phyloP scores from a whole-genome alignment of 2,329 filamentous ascomycete genomes.

The Xylaria arbuscula region DNA sequence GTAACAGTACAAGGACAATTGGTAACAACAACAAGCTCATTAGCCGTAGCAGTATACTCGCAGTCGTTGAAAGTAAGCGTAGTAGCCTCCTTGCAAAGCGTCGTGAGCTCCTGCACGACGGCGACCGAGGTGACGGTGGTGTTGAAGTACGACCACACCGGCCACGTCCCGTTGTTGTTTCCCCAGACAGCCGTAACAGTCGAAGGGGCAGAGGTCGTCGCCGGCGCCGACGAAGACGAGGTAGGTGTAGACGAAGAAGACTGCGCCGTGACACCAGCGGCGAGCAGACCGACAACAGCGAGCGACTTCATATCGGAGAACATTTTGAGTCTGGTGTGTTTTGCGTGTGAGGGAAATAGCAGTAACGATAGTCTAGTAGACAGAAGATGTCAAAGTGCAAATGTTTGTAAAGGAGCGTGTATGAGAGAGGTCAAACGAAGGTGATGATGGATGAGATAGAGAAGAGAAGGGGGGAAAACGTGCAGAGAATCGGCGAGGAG shows the following conservation, averaged over 20 bases:
- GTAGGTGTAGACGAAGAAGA: neutral
- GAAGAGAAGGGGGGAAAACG: slow-evolving; percentile 16
- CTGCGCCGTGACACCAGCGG: slow-evolving; percentile 24
- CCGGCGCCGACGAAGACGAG: neutral
- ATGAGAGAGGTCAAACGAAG: neutral
- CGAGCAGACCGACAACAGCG: slow-evolving; percentile 43
- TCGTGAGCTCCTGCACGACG: slow-evolving; percentile 45
- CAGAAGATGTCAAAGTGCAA: neutral
- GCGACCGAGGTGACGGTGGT: slow-evolving; percentile 43
- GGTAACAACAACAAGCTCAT: slow-evolving; percentile 65
- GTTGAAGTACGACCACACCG: slow-evolving; percentile 46
- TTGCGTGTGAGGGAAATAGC: slow-evolving; percentile 15
- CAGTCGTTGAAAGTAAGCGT: slow-evolving; percentile 62
- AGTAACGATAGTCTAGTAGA: neutral
- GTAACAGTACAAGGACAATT: slow-evolving; percentile 64
- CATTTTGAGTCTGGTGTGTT: slow-evolving; percentile 42
- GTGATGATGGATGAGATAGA: slow-evolving; percentile 10
- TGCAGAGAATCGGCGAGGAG: slow-evolving; percentile 24
- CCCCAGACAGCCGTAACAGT: slow-evolving; percentile 7
- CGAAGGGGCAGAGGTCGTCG: slow-evolving; percentile 13
- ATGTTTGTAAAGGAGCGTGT: slow-evolving; percentile 21
- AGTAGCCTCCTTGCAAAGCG: slow-evolving; percentile 60
- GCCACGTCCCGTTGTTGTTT: slow-evolving; percentile 17
- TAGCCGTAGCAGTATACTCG: slow-evolving; percentile 65
- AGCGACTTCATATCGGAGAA: slow-evolving; percentile 44